Percentiles rank a stretch among this genome's conserved stretches.
Evolutionary conservation across 306 rosid genomes (phyloP).

Genomic region (Fagus sylvatica): DNA sequence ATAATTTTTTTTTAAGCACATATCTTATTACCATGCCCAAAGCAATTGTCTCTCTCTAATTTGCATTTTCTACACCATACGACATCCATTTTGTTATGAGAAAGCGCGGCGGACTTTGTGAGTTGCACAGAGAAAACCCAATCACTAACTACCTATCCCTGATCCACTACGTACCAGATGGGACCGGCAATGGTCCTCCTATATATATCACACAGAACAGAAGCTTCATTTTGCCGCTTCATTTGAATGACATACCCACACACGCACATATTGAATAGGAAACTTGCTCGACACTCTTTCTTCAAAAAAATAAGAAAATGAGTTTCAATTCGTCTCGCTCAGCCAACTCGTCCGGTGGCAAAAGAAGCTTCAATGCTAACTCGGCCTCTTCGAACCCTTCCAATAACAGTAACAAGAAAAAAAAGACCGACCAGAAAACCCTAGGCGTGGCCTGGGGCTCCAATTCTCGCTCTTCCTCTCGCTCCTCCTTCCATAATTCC

Average conservation of each 20-base stretch:
- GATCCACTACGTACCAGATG: too few species aligned
- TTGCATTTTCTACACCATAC: too few species aligned
- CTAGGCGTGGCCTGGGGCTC: conserved; percentile 85
- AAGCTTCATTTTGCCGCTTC: conserved; percentile 36
- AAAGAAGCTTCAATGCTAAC: conserved; percentile 45
- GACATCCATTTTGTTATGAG: too few species aligned
- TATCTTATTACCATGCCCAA: too few species aligned
- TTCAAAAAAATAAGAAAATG: conserved; percentile 30
- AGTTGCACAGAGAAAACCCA: too few species aligned
- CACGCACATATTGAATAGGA: neutral
- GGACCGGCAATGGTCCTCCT: too few species aligned
- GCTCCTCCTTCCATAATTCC: conserved; percentile 54
- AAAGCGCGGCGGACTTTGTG: too few species aligned
- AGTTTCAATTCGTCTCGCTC: conserved; percentile 63
- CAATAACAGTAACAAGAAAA: conserved; percentile 21
- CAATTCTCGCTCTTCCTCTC: conserved; percentile 57
- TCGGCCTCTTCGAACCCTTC: conserved; percentile 46
- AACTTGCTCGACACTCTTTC: conserved; percentile 22
- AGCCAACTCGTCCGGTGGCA: conserved; percentile 42
- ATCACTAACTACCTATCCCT: too few species aligned
- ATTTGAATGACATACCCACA: conserved; percentile 21
- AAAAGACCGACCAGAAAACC: conserved; percentile 63
- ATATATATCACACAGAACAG: neutral
- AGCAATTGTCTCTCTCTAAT: too few species aligned
- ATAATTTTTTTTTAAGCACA: too few species aligned